Conservation (phyloP, 331 rosid genomes). For the Quercus phellos region DNA sequence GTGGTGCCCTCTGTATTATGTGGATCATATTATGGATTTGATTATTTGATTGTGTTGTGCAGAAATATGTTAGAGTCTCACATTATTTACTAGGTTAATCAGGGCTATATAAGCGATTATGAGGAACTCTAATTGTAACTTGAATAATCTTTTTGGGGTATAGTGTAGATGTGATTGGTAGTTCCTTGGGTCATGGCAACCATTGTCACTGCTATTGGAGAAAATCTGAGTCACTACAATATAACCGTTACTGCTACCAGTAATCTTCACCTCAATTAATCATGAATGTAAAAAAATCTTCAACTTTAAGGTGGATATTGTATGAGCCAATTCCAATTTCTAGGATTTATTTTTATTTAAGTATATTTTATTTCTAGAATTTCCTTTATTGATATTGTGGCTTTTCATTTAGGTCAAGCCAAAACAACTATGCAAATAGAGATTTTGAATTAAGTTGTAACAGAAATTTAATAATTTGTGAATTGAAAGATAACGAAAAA, state of each 20-base stretch:
- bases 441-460: background rate
- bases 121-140: too few species aligned
- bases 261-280: background rate
- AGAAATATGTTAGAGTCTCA: too few species aligned
- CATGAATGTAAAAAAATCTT: background rate
- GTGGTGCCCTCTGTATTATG: too few species aligned
- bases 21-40: too few species aligned
- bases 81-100: too few species aligned
- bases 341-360: background rate
- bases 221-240: background rate
- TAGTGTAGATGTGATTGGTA: too few species aligned
- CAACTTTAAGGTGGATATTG: background rate
- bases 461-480: background rate
- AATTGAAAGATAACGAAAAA: background rate
- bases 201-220: background rate
- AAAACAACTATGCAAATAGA: background rate
- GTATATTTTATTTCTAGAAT: background rate
- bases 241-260: background rate
- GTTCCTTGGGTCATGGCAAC: too few species aligned
- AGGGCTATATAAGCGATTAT: too few species aligned
- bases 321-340: background rate
- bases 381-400: background rate
- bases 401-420: background rate
- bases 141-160: too few species aligned
- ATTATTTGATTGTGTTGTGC: too few species aligned